Evolutionary conservation across 495 filamentous ascomycete genomes (phyloP).

Genomic region (Lichina pygmaea): DNA sequence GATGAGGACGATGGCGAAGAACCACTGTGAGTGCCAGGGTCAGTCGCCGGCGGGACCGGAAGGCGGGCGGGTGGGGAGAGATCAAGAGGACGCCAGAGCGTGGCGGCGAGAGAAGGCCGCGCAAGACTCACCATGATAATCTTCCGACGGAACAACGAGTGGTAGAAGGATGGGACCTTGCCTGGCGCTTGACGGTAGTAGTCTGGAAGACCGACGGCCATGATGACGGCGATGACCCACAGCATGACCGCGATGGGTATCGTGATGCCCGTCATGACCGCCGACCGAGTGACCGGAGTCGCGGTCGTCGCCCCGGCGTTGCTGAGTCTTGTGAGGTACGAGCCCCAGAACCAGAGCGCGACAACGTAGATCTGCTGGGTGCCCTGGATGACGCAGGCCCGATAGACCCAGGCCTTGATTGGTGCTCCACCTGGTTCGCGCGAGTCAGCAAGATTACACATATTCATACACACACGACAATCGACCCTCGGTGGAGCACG

Average conservation of each 20-base stretch:
- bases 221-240: conserved; percentile 21
- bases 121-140: conserved; percentile 18
- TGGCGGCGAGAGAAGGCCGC: conserved; percentile 1
- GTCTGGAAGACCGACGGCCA: conserved; percentile 29
- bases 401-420: conserved; percentile 33
- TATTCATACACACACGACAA: no score
- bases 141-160: conserved; percentile 25
- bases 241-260: conserved; percentile 23
- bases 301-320: conserved; percentile 7
- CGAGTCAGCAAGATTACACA: no score
- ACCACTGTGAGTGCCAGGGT: conserved; percentile 12
- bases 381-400: conserved; percentile 34
- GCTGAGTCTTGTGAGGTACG: conserved; percentile 12
- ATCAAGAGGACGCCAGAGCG: conserved; percentile 10
- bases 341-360: conserved; percentile 41
- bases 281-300: conserved; percentile 8
- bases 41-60: not conserved
- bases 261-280: conserved; percentile 17
- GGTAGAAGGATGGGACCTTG: conserved; percentile 33
- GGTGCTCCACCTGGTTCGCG: conserved; percentile 20
- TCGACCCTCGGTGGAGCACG: not conserved
- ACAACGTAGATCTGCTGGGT: conserved; percentile 35
- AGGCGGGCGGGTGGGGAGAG: conserved; percentile 3
- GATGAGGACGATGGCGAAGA: conserved; percentile 31
- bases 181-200: conserved; percentile 44